Percentiles rank a stretch among this genome's conserved stretches.
Conservation (phyloP, 768 basidiomycete genomes). For the Tylopilus intermedius region DNA sequence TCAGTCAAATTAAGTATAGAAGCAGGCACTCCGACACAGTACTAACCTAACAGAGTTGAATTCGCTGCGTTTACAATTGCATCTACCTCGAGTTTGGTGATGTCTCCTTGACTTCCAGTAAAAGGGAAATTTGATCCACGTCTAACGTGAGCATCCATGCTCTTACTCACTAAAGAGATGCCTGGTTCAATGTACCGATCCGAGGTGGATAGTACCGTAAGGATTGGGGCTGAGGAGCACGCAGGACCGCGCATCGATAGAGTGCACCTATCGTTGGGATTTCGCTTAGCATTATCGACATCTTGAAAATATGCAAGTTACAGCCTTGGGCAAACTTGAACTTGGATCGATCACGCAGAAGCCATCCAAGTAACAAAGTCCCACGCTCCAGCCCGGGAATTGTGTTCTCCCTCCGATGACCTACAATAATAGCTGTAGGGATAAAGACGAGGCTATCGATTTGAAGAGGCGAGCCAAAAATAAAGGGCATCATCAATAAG, state of each 20-base stretch:
- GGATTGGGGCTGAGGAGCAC: conserved; percentile 26
- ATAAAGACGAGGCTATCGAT: neutral
- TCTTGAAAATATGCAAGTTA: neutral
- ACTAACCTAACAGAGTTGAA: conserved; percentile 56
- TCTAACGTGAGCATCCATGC: neutral
- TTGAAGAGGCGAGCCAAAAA: neutral
- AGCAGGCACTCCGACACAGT: neutral
- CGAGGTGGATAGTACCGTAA: conserved; percentile 29
- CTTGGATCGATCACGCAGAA: neutral
- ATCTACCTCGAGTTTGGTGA: conserved; percentile 66
- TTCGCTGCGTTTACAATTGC: conserved; percentile 84
- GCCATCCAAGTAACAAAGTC: neutral
- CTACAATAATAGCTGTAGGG: too few species aligned
- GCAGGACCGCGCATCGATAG: conserved; percentile 42
- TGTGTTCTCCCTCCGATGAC: neutral
- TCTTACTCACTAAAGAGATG: conserved; percentile 62
- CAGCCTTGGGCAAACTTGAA: neutral
- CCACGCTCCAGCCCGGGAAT: neutral
- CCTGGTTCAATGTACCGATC: conserved; percentile 43
- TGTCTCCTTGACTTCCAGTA: conserved; percentile 64
- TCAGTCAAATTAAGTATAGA: neutral
- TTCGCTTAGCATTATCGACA: conserved; percentile 32
- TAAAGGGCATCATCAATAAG: neutral
- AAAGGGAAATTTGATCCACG: neutral
- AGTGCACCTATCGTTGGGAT: conserved; percentile 55